Base-by-base conservation (phyloP, 202 grass and related monocot species). In the Tripidium arundinaceum region DNA sequence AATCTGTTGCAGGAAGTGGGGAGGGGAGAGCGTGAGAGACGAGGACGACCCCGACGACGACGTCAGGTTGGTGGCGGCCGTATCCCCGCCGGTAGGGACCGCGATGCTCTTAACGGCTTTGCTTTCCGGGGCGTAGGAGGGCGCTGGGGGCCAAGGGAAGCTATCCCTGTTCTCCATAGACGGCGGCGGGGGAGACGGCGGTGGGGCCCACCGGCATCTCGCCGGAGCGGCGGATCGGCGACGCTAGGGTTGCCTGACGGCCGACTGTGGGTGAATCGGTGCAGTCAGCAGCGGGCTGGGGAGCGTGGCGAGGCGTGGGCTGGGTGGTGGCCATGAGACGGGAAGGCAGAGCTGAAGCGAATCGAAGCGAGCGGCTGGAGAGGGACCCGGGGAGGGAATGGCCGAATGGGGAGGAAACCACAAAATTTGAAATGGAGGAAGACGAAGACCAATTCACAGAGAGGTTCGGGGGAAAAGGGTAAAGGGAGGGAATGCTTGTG, bases 141-240 rank as follows among this genome's bases (percentile, higher is more conserved):
- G 62, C 8, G 77, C 11, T 13, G 88, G 78, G 34, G 91, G 81
- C 28, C 78, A 78, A 62, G 87, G 86, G 89, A 92, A 93, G 34
- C 86, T 82, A 92, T 78, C 91, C 90, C 83, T 98, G 86, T 69
- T 89, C 80, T 94, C 90, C 92, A 94, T 94, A 54, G 31, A 29
- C 70, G 16, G 74, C 78, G 74, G 66, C 66, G 18, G 29, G 50
- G 38, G 36, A 62, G 36, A 70, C 75, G 78, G 72, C 59, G 21
- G 24, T 31, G 72, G 66, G 87, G 47, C 60, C 68, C 78, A 67
- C 67, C 29, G 83, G 87, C 87, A 89, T 89, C 66, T 89, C 87
- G 83, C 67, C 75, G 60, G 61, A 79, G 68, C 26, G 39, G 80
- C 19, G 81, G n/a, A n/a, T n/a, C n/a, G n/a, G n/a, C n/a, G n/a